These are phyloP conservation scores for Neoboletus subvelutipes DNA, from an alignment of 768 basidiomycete species.

Conservation along the genomic window DNA sequence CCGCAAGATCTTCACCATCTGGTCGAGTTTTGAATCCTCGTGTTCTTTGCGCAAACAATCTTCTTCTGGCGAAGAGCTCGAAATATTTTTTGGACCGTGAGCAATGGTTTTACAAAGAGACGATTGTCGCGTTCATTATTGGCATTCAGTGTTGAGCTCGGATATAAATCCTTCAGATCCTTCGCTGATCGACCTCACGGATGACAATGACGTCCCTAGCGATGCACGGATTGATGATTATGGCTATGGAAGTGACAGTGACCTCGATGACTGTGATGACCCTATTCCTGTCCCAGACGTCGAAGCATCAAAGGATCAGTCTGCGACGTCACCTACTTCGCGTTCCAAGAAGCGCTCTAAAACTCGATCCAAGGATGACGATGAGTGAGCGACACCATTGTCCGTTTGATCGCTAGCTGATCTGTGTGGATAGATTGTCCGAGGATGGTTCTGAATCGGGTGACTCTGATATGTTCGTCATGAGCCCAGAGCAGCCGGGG, in stretches of 20 bases:
- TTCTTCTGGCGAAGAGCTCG: conserved; percentile 26
- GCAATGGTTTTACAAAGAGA: neutral
- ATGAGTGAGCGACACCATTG: conserved; percentile 2
- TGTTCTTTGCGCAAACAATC: conserved; percentile 29
- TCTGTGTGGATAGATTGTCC: conserved; percentile 3
- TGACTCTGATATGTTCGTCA: conserved; percentile 18
- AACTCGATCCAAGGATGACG: neutral
- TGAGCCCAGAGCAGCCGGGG: conserved; percentile 14
- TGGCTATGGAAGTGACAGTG: conserved; percentile 37
- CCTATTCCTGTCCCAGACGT: neutral
- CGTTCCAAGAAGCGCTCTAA: neutral
- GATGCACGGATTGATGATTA: conserved; percentile 21
- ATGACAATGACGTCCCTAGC: conserved; percentile 8
- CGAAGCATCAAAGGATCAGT: neutral
- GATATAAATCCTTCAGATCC: conserved; percentile 11
- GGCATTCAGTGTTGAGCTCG: conserved; percentile 16
- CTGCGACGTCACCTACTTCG: neutral
- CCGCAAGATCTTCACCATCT: conserved; percentile 13
- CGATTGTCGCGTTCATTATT: neutral
- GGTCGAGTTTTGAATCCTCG: conserved; percentile 19
- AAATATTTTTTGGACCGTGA: conserved; percentile 30
- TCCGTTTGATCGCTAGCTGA: neutral
- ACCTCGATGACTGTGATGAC: conserved; percentile 31
- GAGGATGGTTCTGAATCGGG: conserved; percentile 16
- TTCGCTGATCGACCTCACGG: conserved; percentile 16